Conservation (phyloP, 2,329 filamentous ascomycete genomes). For the Thielaviopsis ethacetica region DNA sequence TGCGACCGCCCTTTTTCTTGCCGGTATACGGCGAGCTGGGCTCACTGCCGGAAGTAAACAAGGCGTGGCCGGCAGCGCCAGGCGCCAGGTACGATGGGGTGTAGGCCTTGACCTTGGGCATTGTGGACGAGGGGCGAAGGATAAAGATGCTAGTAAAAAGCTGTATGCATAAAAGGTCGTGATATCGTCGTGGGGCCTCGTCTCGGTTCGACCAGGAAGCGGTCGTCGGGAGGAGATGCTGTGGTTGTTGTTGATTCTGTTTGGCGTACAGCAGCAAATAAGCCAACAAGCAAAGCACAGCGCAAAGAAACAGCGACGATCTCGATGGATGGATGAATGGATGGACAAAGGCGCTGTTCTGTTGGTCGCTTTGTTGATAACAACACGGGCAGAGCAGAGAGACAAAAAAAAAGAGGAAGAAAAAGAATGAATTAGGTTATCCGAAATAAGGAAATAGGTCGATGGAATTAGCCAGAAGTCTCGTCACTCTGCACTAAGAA, state of each 20-base stretch:
- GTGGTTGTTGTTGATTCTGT: neutral
- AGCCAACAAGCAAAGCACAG: neutral
- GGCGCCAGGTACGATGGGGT: constrained; percentile 76
- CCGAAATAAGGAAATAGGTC: neutral
- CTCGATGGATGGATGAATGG: neutral
- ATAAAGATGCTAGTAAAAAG: neutral
- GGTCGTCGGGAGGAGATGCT: neutral
- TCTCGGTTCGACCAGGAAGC: neutral
- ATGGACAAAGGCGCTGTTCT: too few relatives aligned
- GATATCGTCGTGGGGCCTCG: neutral
- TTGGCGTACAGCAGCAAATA: neutral
- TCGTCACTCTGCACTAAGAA: neutral
- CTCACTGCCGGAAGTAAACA: constrained; percentile 44
- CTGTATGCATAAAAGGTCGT: neutral
- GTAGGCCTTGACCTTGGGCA: constrained; percentile 77
- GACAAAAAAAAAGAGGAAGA: neutral
- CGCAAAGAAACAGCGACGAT: neutral
- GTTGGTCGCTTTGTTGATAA: neutral
- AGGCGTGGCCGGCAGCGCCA: constrained; percentile 57
- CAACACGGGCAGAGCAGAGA: neutral
- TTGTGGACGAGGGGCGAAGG: constrained; percentile 22
- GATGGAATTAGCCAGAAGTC: neutral
- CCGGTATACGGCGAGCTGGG: constrained; percentile 26
- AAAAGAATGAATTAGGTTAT: neutral
- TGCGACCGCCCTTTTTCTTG: constrained; percentile 22